Base-by-base conservation (phyloP, 257 asterid genomes). In the Solanum pimpinellifolium region DNA sequence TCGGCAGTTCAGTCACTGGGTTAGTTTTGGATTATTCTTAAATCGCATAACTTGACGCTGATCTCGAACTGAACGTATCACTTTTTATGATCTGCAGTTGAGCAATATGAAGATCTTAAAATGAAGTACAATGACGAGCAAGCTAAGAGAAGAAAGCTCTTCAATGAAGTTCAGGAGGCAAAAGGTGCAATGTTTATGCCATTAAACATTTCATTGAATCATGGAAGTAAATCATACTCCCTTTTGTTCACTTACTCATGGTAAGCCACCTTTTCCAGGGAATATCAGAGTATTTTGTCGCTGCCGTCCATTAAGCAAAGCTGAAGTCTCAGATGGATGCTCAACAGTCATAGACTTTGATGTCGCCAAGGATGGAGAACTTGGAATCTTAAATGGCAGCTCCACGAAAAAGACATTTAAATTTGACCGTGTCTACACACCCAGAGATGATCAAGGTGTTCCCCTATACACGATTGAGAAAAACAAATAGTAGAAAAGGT, bases 281-380 rank as follows among this genome's bases (percentile, higher is more conserved):
- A 97, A 97, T 89, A 97, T 97, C 44, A 92, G 99, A 90, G 99
- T 97, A 20, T 97, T 96, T 88, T 97, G 99, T 65, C 96, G 99
- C 33, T 97, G 99, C 82, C 99, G 99, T 87, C 99, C 99, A 78
- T 88, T 97, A 85, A 97, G 96, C 95, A 94, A 93, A 90, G 75
- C 92, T 59, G 99, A 97, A 90, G 85, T 90, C 23, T 37, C 86
- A 80, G 90, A 94, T 69, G 91, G 98, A 37, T 93, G 94, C 91
- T 91, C 95, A 49, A 92, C 93, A 11, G 98, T 93, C n/a, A 90
- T 95, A 74, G 98, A 97, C 65, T 97, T 97, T 78, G 99, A 96
- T 73, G 93, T 95, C 84, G 97, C 98, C 83, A 95, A 90, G 86
- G 99, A 97, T 88, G 99, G 99, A 76, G 99, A 97, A 88, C 98